phyloP scores from a whole-genome alignment of 2,329 filamentous ascomycete genomes.

The Aquanectria penicillioides region DNA sequence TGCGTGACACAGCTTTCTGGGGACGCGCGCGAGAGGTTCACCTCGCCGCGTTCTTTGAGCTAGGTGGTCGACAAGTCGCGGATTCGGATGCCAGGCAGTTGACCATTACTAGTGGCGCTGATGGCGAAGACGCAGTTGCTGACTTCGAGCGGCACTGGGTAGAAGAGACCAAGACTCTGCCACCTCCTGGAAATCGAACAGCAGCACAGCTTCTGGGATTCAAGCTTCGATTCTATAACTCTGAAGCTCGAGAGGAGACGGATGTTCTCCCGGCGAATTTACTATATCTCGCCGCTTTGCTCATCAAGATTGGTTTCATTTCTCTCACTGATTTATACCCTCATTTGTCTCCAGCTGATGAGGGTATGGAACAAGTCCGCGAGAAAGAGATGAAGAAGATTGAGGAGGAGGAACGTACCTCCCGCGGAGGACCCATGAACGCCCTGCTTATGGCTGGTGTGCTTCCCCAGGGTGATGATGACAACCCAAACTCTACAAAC shows the following conservation, averaged over 20 bases:
- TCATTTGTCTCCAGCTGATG: slow-evolving; percentile 87
- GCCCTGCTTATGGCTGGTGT: slow-evolving; percentile 88
- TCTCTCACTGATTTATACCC: slow-evolving; percentile 91
- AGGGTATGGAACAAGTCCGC: slow-evolving; percentile 80
- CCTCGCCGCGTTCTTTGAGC: slow-evolving; percentile 87
- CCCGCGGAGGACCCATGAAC: slow-evolving; percentile 78
- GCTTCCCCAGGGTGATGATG: slow-evolving; percentile 74
- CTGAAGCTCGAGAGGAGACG: slow-evolving; percentile 75
- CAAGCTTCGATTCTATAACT: slow-evolving; percentile 95
- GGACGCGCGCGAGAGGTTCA: slow-evolving; percentile 78
- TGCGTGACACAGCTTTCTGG: slow-evolving; percentile 85
- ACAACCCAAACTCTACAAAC: slow-evolving; percentile 64
- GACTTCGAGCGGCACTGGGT: slow-evolving; percentile 79
- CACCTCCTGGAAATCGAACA: slow-evolving; percentile 86
- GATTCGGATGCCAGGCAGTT: slow-evolving; percentile 63
- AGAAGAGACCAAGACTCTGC: slow-evolving; percentile 80
- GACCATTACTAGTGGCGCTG: slow-evolving; percentile 49
- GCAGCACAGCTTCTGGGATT: slow-evolving; percentile 96
- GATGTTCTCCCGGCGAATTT: slow-evolving; percentile 91
- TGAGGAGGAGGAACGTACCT: slow-evolving; percentile 78
- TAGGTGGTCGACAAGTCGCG: slow-evolving; percentile 77
- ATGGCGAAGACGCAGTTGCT: slow-evolving; percentile 58
- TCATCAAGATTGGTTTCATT: slow-evolving; percentile 98
- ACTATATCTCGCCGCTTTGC: slow-evolving; percentile 87
- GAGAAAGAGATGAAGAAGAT: slow-evolving; percentile 78